phyloP scores from a whole-genome alignment of 495 filamentous ascomycete genomes.

The Pyrenopolyporus hunteri region DNA sequence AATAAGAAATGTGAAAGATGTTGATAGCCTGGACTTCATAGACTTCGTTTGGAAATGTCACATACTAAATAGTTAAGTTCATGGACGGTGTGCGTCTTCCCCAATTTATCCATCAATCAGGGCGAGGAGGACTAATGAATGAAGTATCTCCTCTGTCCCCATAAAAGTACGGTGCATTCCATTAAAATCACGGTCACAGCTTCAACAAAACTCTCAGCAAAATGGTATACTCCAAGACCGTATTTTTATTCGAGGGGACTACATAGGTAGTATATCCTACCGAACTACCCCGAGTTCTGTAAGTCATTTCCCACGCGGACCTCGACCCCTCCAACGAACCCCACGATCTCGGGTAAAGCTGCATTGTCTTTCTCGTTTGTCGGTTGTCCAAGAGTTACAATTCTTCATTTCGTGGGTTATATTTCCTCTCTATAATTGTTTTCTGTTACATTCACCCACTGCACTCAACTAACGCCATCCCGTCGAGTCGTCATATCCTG shows the following conservation, averaged over 20 bases:
- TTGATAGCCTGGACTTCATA: too few relatives aligned
- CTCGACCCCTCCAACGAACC: slow-evolving; percentile 28
- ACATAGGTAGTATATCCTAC: background rate
- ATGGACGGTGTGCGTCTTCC: slow-evolving; percentile 18
- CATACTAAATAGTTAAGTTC: background rate
- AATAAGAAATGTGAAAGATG: background rate
- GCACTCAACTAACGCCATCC: background rate
- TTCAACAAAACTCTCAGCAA: too few relatives aligned
- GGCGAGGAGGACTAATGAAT: background rate
- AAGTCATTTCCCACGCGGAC: slow-evolving; percentile 20
- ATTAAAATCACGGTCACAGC: slow-evolving; percentile 4
- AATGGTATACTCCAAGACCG: background rate
- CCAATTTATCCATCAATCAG: slow-evolving; percentile 38
- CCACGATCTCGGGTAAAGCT: slow-evolving; percentile 35
- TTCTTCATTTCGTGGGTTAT: background rate
- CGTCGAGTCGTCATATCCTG: background rate
- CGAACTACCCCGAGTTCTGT: slow-evolving; percentile 30
- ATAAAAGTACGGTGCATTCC: background rate
- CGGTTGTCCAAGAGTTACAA: background rate
- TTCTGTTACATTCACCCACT: background rate
- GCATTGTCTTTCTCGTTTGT: background rate
- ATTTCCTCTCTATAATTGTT: background rate
- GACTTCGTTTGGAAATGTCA: background rate
- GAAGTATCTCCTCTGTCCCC: slow-evolving; percentile 13
- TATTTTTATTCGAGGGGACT: slow-evolving; percentile 1